These are phyloP conservation scores for Strobilomyces dryophilus DNA, from an alignment of 768 basidiomycete genomes.

Conservation along the genomic window DNA sequence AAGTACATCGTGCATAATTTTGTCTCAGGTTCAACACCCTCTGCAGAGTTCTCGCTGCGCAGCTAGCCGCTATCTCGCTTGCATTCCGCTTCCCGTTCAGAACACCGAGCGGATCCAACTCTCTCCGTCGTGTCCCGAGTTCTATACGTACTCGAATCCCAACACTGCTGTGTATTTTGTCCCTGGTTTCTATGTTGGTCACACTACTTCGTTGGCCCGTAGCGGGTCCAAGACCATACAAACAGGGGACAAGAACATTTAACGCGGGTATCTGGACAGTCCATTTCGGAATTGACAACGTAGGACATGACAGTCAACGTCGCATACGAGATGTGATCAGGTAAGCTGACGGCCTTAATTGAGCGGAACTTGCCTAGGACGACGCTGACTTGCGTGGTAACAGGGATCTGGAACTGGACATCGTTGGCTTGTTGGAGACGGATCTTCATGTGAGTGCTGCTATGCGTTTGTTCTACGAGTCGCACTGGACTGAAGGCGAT, in stretches of 20 bases:
- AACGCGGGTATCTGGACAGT: slow-evolving; percentile 89
- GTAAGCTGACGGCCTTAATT: slow-evolving; percentile 39
- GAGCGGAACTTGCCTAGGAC: not conserved
- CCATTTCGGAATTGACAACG: slow-evolving; percentile 68
- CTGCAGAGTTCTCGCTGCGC: slow-evolving; percentile 49
- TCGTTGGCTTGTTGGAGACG: slow-evolving; percentile 82
- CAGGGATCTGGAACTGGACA: slow-evolving; percentile 81
- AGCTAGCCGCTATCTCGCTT: slow-evolving; percentile 47
- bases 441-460: slow-evolving; percentile 66
- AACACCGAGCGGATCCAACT: not conserved
- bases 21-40: not conserved
- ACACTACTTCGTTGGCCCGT: slow-evolving; percentile 54
- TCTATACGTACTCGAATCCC: slow-evolving; percentile 28
- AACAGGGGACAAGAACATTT: slow-evolving; percentile 61
- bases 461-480: not conserved
- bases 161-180: slow-evolving; percentile 35
- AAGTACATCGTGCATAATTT: slow-evolving; percentile 25
- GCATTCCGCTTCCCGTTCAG: slow-evolving; percentile 41
- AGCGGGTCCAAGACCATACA: slow-evolving; percentile 50
- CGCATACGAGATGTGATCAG: slow-evolving; percentile 46
- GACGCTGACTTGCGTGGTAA: not conserved
- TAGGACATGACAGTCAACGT: slow-evolving; percentile 33
- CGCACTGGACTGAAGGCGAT: slow-evolving; percentile 3
- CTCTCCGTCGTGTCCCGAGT: slow-evolving; percentile 14
- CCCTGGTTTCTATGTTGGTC: slow-evolving; percentile 46